phyloP scores from a whole-genome alignment of 1,284 basidiomycete species.

The Lentinula novae-zelandiae region DNA sequence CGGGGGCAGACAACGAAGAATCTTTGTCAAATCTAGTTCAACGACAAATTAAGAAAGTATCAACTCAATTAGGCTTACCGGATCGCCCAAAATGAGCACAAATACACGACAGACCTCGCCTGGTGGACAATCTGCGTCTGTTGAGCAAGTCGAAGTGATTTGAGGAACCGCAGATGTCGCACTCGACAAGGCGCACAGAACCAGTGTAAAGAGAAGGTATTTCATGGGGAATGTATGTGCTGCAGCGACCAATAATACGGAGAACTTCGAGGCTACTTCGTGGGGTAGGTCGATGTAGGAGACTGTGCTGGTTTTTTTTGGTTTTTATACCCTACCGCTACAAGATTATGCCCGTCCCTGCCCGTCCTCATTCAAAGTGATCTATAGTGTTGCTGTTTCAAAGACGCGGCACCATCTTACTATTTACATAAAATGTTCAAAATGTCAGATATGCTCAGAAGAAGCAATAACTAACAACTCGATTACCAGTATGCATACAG shows the following conservation, averaged over 20 bases:
- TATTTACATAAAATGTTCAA: too few species aligned
- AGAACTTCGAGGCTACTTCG: background rate
- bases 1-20: background rate
- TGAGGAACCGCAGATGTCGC: background rate
- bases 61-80: background rate
- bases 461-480: too few species aligned
- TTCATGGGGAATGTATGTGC: background rate
- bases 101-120: background rate
- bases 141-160: background rate
- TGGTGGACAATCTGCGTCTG: background rate
- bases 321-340: too few species aligned
- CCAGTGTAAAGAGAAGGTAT: background rate
- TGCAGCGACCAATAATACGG: background rate
- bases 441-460: too few species aligned
- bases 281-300: background rate
- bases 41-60: background rate
- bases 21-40: background rate
- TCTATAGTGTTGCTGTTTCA: background rate
- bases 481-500: too few species aligned
- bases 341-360: too few species aligned
- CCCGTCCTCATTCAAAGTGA: background rate
- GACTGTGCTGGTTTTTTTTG: too few species aligned
- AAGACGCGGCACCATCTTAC: background rate
- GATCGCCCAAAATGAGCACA: background rate
- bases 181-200: background rate